Evolutionary conservation across 768 basidiomycete species (phyloP).

Genomic region (Favolaschia claudopus): DNA sequence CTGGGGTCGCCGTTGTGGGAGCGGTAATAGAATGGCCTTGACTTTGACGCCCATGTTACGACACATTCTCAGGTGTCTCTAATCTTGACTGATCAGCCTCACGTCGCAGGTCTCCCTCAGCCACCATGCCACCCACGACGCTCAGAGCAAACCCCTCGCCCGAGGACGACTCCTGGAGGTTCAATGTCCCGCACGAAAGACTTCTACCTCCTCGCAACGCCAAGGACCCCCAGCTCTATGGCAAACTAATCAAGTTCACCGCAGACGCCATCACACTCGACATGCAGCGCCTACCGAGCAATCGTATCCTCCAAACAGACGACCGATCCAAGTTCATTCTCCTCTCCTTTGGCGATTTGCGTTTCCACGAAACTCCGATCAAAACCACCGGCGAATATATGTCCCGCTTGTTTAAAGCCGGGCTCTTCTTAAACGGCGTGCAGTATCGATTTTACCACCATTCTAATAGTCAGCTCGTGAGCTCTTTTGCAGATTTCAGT

Average conservation of each 20-base stretch:
- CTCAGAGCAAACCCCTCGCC: constrained; percentile 50
- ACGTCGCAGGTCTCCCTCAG: constrained; percentile 9
- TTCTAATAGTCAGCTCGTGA: constrained; percentile 72
- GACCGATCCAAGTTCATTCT: constrained; percentile 64
- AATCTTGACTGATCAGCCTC: constrained; percentile 19
- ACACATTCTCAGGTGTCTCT: constrained; percentile 1
- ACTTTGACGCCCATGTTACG: constrained; percentile 25
- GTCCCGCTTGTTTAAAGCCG: constrained; percentile 57
- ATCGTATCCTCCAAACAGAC: constrained; percentile 66
- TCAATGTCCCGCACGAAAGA: constrained; percentile 43
- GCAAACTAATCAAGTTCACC: constrained; percentile 61
- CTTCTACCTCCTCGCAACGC: constrained; percentile 37
- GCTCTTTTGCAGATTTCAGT: constrained; percentile 14
- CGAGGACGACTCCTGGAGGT: constrained; percentile 63
- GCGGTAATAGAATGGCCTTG: not conserved
- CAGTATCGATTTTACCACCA: constrained; percentile 78
- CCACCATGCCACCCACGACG: constrained; percentile 44
- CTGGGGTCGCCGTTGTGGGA: not conserved
- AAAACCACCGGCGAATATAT: constrained; percentile 63
- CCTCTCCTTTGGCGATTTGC: constrained; percentile 58
- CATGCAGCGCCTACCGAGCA: constrained; percentile 57
- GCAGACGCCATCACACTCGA: constrained; percentile 58
- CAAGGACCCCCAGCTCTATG: constrained; percentile 39
- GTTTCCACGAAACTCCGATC: constrained; percentile 61
- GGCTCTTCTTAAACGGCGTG: constrained; percentile 61